Evolutionary conservation across 108 stramenopile species (phyloP).

Genomic region (Chaetoceros muelleri): DNA sequence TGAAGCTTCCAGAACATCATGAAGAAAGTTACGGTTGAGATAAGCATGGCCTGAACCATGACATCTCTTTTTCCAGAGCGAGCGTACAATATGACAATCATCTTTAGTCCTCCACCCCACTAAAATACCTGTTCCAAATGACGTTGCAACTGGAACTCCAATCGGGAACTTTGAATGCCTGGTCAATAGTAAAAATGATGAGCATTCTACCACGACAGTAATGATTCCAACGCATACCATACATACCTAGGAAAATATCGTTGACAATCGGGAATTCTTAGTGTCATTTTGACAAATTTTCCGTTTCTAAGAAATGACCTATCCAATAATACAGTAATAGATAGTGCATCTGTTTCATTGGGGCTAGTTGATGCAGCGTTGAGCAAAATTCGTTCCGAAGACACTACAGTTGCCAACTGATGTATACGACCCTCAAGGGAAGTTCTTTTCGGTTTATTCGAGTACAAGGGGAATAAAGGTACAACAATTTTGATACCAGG

Average conservation of each 20-base stretch:
- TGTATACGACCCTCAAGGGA: constrained; percentile 14
- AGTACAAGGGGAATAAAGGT: constrained; percentile 48
- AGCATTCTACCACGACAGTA: no score
- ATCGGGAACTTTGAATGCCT: constrained; percentile 79
- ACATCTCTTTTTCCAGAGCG: constrained; percentile 69
- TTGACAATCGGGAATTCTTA: constrained; percentile 60
- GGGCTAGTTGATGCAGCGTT: constrained; percentile 3
- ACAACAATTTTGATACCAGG: constrained; percentile 72
- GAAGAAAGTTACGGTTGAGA: constrained; percentile 54
- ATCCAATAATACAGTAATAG: constrained; percentile 64
- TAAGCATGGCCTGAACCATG: constrained; percentile 55
- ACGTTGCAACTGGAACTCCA: constrained; percentile 72
- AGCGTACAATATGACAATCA: constrained; percentile 72
- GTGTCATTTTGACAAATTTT: constrained; percentile 59
- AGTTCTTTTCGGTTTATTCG: no score
- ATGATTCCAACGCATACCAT: no score
- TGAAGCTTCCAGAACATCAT: constrained; percentile 51
- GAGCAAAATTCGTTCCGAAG: constrained; percentile 44
- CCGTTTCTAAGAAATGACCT: constrained; percentile 64
- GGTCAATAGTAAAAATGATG: no score
- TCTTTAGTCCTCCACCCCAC: constrained; percentile 87
- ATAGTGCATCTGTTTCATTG: constrained; percentile 45
- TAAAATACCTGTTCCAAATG: constrained; percentile 74
- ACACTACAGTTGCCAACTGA: constrained; percentile 79
- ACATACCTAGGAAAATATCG: constrained; percentile 21